Base-by-base conservation (phyloP, 1,284 basidiomycete genomes). In the Trametes versicolor region DNA sequence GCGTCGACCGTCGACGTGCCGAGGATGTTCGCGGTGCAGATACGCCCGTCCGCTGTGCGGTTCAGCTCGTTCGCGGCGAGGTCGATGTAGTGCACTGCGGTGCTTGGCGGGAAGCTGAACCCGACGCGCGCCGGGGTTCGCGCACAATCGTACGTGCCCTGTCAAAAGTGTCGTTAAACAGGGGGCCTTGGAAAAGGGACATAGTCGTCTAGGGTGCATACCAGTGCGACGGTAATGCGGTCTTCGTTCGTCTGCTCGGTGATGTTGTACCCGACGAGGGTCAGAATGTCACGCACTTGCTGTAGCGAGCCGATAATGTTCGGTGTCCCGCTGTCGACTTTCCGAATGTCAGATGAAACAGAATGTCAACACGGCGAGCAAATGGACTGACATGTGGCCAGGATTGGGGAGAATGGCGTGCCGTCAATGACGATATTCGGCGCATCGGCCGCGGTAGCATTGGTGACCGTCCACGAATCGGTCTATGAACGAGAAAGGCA, bases 141-240 rank as follows among this genome's bases (percentile, higher is more conserved):
- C 25, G 64, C 37, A 52, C 68, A 69, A 55, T 69, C 65, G 48
- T 69, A 69, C 37, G 68, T 69, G 23, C 68, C 68, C 68, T 69
- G 21, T 34, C 1, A 10, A n/a, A 19, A 39, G 5, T 0, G 1
- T 2, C 10, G 34, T n/a, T 6, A 52, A 23, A 41, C 4, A 0
- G 5, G 17, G 13, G 6, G 32, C n/a, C n/a, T 13, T n/a, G n/a
- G 9, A 55, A 13, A 25, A 27, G 4, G 48, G 6, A 17, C 13
- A 7, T 17, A 2, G 19, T 21, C n/a, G 34, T n/a, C 7, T 32
- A 13, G 12, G 19, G 21, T 29, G 43, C 64, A 32, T 17, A 69
- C 68, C 23, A 66, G 29, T 10, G 60, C 58, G 17, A 58, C 51
- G 43, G 65, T 69, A 43, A 64, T 53, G 23, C n/a, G n/a, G 32